These are phyloP conservation scores for Petrea volubilis DNA, from an alignment of 257 asterid genomes.

Conservation along the genomic window DNA sequence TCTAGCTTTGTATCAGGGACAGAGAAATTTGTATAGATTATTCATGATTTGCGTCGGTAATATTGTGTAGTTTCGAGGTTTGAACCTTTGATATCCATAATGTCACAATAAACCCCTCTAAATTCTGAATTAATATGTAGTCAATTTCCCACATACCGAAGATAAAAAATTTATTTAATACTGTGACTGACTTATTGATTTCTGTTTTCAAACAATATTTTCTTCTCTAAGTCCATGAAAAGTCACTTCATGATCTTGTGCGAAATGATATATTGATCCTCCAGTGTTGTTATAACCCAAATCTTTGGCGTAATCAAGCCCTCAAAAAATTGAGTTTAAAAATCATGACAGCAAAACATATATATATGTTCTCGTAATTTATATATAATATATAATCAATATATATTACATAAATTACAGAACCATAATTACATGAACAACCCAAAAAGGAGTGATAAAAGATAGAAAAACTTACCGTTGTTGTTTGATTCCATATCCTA, in stretches of 20 bases:
- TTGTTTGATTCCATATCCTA: neutral
- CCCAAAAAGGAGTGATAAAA: neutral
- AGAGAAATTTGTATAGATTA: too few relatives aligned
- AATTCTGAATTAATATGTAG: neutral
- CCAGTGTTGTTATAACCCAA: too few relatives aligned
- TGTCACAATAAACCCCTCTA: neutral
- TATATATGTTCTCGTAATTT: too few relatives aligned
- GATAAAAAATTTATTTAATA: neutral
- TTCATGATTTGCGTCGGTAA: too few relatives aligned
- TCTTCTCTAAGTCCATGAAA: neutral
- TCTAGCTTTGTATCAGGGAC: too few relatives aligned
- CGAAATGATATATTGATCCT: too few relatives aligned
- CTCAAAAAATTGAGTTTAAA: too few relatives aligned
- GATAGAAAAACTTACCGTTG: slow-evolving; percentile 22
- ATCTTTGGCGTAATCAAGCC: too few relatives aligned
- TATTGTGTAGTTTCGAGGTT: too few relatives aligned
- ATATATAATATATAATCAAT: neutral
- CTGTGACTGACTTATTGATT: neutral
- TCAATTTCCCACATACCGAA: neutral
- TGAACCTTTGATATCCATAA: neutral
- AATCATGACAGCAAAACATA: too few relatives aligned
- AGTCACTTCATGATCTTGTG: neutral
- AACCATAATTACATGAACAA: neutral
- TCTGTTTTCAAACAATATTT: neutral
- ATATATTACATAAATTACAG: too few relatives aligned